These are phyloP conservation scores for Urostyla sp. DNA, from an alignment of 73 alveolate species.

Conservation along the genomic window DNA sequence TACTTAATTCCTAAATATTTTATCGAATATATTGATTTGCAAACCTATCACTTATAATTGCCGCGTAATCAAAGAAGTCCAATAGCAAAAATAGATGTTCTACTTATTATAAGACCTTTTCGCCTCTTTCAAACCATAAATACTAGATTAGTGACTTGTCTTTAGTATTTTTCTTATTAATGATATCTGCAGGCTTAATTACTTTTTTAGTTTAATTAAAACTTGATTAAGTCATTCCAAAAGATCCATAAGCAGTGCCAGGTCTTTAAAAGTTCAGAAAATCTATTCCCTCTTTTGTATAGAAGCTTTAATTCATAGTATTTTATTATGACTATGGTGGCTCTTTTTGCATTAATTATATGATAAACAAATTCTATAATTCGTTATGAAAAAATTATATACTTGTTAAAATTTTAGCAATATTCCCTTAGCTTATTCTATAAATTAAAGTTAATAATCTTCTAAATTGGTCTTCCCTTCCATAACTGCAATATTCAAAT, in stretches of 20 bases:
- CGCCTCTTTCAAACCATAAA: conserved; percentile 71
- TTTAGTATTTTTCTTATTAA: conserved; percentile 5
- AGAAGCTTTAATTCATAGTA: conserved; percentile 3
- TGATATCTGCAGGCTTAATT: conserved; percentile 51
- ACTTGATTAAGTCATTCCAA: conserved; percentile 43
- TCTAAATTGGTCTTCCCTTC: conserved; percentile 28
- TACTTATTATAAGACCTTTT: conserved; percentile 5
- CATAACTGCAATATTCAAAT: background rate
- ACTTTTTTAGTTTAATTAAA: conserved; percentile 4
- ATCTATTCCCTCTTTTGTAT: conserved; percentile 4
- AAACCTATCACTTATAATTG: conserved; percentile 20
- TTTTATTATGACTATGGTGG: background rate
- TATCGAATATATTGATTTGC: conserved; percentile 47
- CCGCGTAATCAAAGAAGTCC: conserved; percentile 29
- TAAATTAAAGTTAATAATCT: background rate
- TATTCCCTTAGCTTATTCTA: conserved; percentile 12
- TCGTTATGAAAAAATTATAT: background rate
- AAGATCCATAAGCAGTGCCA: conserved; percentile 68
- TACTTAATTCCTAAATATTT: background rate
- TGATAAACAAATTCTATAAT: conserved; percentile 9
- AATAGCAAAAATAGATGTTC: conserved; percentile 9
- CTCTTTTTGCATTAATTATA: conserved; percentile 15
- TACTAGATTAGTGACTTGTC: background rate
- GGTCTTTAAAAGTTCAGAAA: conserved; percentile 59
- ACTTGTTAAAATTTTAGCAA: conserved; percentile 22